Evolutionary conservation across 495 filamentous ascomycete species (phyloP), one percentile per base, ranked within the genome.

Genomic region (Chaetomium cochliodes): DNA sequence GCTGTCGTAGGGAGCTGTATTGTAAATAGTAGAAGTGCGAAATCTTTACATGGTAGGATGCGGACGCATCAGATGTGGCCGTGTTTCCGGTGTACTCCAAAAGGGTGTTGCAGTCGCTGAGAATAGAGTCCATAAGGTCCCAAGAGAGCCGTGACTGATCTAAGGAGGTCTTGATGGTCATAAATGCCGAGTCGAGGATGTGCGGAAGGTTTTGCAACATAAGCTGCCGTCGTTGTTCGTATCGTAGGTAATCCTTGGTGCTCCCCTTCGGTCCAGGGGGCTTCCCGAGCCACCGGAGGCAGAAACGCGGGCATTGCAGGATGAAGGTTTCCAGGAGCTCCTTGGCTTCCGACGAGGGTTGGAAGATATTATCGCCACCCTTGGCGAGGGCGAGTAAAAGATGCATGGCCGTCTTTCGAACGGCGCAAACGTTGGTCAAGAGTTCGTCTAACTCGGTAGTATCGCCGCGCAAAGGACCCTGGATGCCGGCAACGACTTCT

Each of bases 11-110:
- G 13, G 65, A 61, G 8, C 77, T 67, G 67, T 78, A 82, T 25
- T 87, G 83, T 23, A 86, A 80, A 80, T 90, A 94, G 71, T 92
- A 93, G 18, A 92, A 78, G 72, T 93, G 91, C 0, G 92, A 94
- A 33, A 96, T 79, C 71, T 87, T 83, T 28, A 86, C 79, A 56
- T 84, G 72, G 74, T 82, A 81, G 20, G 76, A 78, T 20, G 69
- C 60, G 12, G 73, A 69, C 5, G 74, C 64, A n/a, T 74, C 74
- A 15, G 64, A 42, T 66, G 37, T 59, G 23, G 25, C 69, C 56
- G 55, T 63, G 56, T 78, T 71, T 8, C 79, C 77, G 39, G 86
- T 76, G 62, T 79, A 72, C 44, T 84, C 81, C 23, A 84, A 67
- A 23, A 89, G 73, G 2, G 77, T 69, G 30, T 77, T 66, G 66